Base-by-base conservation (phyloP, 352 stramenopile species). In the Peronospora tabacina region DNA sequence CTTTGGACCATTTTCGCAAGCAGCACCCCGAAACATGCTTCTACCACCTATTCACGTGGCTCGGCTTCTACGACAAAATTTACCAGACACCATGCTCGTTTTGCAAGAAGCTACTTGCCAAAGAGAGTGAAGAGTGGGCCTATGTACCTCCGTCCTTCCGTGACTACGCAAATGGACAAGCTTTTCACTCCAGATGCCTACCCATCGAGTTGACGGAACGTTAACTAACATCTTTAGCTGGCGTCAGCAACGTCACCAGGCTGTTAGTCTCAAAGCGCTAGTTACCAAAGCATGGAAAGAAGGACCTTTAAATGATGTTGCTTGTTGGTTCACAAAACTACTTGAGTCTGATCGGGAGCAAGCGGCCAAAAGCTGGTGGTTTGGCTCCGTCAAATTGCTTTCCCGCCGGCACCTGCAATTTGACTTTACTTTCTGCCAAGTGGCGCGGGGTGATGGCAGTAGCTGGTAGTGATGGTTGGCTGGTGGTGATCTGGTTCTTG, bases 11-110 rank as follows among this genome's bases (percentile, higher is more conserved):
- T 49, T 89, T 93, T 52, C 75, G 78, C 53, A 85, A 85, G 55
- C 80, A 93, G 68, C 74, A 87, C 45, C 82, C 82, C 12, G 80
- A 93, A 43, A 87, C 79, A 45, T 82, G 77, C 63, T 93, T 93
- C 48, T 93, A 87, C 63, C 75, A 93, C 49, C 66, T 93, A 20
- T 90, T 90, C 58, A 83, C 77, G 37, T 93, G 82, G 82, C 65
- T 93, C 15, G 76, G 73, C 40, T 89, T 82, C 66, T 93, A 85
- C 55, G 82, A 93, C 70, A 93, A 93, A 64, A 74, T 90, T 55
- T 90, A 93, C 66, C 79, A 93, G 63, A 90, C 82, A 36, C 75
- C 82, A 9, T 93, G 82, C 66, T 82, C 70, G 22, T 66, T 75
- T 22, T 93, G 82, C 69, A 93, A 93, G 62, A 90, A 90, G 56